These are phyloP conservation scores for Syncephalastrum contaminatum DNA, from an alignment of 371 early-diverging fungal species.

Conservation along the genomic window DNA sequence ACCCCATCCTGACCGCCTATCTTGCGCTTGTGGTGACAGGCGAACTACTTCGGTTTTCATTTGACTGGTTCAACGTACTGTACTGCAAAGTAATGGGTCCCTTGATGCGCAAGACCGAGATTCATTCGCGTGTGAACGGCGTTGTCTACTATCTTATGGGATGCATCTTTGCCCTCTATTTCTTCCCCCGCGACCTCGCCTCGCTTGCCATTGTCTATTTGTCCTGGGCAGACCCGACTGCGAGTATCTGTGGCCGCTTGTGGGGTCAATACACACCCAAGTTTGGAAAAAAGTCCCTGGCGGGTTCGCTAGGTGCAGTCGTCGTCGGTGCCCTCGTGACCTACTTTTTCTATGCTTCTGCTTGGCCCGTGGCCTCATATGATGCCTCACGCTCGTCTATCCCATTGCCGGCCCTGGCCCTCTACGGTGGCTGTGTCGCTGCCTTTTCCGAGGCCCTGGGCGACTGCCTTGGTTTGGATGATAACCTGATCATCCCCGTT, in stretches of 20 bases:
- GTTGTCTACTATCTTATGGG: conserved; percentile 53
- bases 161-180: conserved; percentile 41
- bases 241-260: conserved; percentile 48
- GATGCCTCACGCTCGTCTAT: conserved; percentile 11
- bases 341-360: conserved; percentile 31
- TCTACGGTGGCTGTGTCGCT: conserved; percentile 50
- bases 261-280: conserved; percentile 51
- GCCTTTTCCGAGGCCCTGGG: conserved; percentile 45
- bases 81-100: conserved; percentile 48
- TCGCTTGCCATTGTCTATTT: conserved; percentile 54
- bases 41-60: conserved; percentile 47
- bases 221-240: conserved; percentile 58
- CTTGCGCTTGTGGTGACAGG: conserved; percentile 31
- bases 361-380: conserved; percentile 21
- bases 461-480: conserved; percentile 37
- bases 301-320: conserved; percentile 48
- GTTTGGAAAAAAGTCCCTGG: conserved; percentile 50
- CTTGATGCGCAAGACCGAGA: conserved; percentile 51
- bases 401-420: conserved; percentile 20
- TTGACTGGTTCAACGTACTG: conserved; percentile 41
- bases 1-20: conserved; percentile 28
- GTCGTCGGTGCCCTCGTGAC: conserved; percentile 42
- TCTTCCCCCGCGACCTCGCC: conserved; percentile 49
- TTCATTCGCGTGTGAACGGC: conserved; percentile 41
- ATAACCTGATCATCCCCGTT: conserved; percentile 50